These are phyloP conservation scores for Phytopythium ostracodes DNA, from an alignment of 352 stramenopile genomes.

Conservation along the genomic window DNA sequence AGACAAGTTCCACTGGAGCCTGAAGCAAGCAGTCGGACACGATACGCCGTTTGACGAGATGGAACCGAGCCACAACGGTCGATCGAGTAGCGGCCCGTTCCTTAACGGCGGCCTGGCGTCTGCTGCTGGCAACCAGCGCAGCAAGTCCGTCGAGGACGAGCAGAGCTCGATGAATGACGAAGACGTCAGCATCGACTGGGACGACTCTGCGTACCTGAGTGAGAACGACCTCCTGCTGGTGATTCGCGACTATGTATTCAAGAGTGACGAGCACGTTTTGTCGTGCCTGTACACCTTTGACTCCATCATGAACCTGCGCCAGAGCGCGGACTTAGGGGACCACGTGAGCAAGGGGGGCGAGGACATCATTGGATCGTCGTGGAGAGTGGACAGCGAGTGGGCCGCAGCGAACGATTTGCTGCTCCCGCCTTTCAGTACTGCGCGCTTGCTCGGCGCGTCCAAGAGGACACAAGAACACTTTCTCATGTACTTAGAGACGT, in stretches of 20 bases:
- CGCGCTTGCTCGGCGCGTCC: constrained; percentile 59
- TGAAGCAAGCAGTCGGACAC: constrained; percentile 71
- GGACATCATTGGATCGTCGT: constrained; percentile 50
- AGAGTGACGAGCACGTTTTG: constrained; percentile 73
- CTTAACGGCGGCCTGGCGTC: neutral
- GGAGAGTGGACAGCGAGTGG: constrained; percentile 36
- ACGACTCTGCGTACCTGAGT: constrained; percentile 45
- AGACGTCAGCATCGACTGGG: constrained; percentile 30
- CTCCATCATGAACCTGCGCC: constrained; percentile 53
- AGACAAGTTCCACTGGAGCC: constrained; percentile 62
- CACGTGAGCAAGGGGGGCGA: constrained; percentile 30
- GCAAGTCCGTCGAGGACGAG: constrained; percentile 26
- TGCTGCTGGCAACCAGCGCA: constrained; percentile 4
- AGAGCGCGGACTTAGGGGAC: constrained; percentile 35
- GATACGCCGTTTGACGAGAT: constrained; percentile 48
- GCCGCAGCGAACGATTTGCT: constrained; percentile 45
- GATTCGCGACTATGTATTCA: constrained; percentile 71
- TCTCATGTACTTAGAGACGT: constrained; percentile 78
- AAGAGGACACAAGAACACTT: constrained; percentile 76
- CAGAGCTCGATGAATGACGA: constrained; percentile 46
- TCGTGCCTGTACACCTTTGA: constrained; percentile 84
- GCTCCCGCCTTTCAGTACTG: constrained; percentile 84
- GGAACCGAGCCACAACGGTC: constrained; percentile 11
- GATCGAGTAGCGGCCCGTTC: neutral
- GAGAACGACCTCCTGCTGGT: constrained; percentile 72